phyloP scores from a whole-genome alignment of 2,329 filamentous ascomycete genomes.

The Nothophaeocryptopus gaeumannii region DNA sequence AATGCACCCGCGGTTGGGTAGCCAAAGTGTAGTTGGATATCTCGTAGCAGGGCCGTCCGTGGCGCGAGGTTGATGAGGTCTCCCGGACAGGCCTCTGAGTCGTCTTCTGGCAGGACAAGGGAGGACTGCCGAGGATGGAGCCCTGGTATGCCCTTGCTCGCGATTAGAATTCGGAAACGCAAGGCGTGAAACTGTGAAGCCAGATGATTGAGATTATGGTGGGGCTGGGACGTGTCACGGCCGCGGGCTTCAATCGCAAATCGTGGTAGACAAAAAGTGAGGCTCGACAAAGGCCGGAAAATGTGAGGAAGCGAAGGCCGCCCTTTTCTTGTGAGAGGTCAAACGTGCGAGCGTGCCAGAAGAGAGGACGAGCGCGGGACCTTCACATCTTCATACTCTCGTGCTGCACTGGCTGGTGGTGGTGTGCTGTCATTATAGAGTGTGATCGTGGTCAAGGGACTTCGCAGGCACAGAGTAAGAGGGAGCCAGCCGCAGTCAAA shows the following conservation, averaged over 20 bases:
- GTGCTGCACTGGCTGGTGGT: neutral
- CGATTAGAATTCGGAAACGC: slow-evolving; percentile 28
- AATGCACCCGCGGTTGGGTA: slow-evolving; percentile 22
- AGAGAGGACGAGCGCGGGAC: neutral
- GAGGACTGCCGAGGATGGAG: slow-evolving; percentile 21
- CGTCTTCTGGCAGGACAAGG: slow-evolving; percentile 21
- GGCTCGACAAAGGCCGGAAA: slow-evolving; percentile 13
- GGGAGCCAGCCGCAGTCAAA: no score
- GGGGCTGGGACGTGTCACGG: slow-evolving; percentile 20
- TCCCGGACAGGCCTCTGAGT: slow-evolving; percentile 17
- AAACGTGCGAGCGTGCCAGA: no score
- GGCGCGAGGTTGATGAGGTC: slow-evolving; percentile 21
- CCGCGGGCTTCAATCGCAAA: slow-evolving; percentile 9
- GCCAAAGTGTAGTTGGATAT: slow-evolving; percentile 20
- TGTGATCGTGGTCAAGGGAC: no score
- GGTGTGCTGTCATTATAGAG: no score
- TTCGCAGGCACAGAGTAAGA: no score
- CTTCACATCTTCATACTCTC: slow-evolving; percentile 1
- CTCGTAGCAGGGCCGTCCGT: slow-evolving; percentile 19
- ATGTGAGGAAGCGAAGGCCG: neutral
- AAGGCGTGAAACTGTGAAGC: slow-evolving; percentile 27
- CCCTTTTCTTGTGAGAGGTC: no score
- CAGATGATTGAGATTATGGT: slow-evolving; percentile 18
- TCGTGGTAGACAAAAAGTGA: slow-evolving; percentile 17
- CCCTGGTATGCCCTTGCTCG: slow-evolving; percentile 20